Percentiles rank a stretch among this genome's conserved stretches.
phyloP scores from a whole-genome alignment of 805 yeast genomes.

The Millerozyma miso region DNA sequence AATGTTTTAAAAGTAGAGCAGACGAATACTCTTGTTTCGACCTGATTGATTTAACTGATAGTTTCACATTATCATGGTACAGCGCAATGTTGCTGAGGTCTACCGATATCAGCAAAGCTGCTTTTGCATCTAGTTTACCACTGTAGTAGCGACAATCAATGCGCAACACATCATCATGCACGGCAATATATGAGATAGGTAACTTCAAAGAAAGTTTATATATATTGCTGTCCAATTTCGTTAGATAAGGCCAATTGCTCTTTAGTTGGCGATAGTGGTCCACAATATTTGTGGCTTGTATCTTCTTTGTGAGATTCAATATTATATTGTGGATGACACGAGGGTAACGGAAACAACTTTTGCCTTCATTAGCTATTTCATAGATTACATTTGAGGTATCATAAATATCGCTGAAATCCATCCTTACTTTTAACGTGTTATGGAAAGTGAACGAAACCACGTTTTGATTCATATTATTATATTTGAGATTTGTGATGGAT shows the following conservation, averaged over 20 bases:
- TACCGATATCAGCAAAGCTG: conserved; percentile 5
- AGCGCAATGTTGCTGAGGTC: conserved; percentile 3
- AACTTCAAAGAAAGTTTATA: conserved; percentile 24
- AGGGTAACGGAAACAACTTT: not conserved
- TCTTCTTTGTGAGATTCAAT: not conserved
- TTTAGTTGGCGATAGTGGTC: conserved; percentile 16
- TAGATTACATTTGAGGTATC: conserved; percentile 3
- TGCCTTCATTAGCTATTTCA: not conserved
- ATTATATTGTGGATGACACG: not conserved
- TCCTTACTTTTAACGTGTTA: conserved; percentile 7
- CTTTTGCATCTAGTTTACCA: conserved; percentile 11
- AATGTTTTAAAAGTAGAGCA: not conserved
- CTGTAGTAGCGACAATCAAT: conserved; percentile 15
- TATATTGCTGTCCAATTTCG: conserved; percentile 25
- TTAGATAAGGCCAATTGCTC: conserved; percentile 15
- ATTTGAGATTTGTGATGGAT: conserved; percentile 20
- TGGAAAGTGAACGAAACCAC: conserved; percentile 12
- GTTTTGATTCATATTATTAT: conserved; percentile 8
- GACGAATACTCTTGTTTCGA: not conserved
- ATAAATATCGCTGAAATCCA: conserved; percentile 7
- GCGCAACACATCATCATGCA: conserved; percentile 4
- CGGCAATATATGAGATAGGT: conserved; percentile 18
- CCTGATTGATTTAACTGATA: not conserved
- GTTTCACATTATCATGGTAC: conserved; percentile 4
- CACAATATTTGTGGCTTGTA: conserved; percentile 4